Evolutionary conservation across 768 basidiomycete species (phyloP).

Genomic region (Collybia nuda): DNA sequence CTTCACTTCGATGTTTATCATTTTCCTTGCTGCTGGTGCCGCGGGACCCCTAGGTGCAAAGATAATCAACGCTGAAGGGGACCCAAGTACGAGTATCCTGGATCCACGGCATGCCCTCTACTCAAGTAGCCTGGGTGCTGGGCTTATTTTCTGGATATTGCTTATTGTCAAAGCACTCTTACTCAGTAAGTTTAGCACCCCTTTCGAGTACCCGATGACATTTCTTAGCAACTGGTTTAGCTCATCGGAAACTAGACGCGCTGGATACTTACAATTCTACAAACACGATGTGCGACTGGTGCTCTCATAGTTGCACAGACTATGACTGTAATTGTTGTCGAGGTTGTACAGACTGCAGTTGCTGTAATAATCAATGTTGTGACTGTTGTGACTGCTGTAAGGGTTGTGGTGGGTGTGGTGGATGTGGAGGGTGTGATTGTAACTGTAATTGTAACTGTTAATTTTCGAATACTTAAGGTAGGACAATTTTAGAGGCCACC

Average conservation of each 20-base stretch:
- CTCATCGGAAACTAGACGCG: no score
- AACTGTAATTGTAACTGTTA: constrained; percentile 2
- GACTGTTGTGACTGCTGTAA: neutral
- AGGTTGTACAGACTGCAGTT: no score
- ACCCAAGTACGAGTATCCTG: neutral
- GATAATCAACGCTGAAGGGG: neutral
- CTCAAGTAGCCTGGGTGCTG: neutral
- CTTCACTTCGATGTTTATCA: neutral
- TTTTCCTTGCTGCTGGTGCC: neutral
- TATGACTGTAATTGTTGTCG: no score
- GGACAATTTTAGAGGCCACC: no score
- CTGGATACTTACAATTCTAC: no score
- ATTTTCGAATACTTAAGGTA: no score
- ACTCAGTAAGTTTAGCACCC: no score
- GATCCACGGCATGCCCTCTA: neutral
- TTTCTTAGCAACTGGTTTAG: no score
- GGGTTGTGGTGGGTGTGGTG: neutral
- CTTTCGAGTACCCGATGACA: no score
- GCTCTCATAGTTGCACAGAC: no score
- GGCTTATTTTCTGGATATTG: neutral
- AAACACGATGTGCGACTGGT: no score
- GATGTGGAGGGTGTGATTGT: neutral
- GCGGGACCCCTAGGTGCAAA: constrained; percentile 6
- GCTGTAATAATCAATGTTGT: neutral
- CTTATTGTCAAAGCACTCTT: no score